phyloP scores from a whole-genome alignment of 768 basidiomycete species.

The Imleria badia region DNA sequence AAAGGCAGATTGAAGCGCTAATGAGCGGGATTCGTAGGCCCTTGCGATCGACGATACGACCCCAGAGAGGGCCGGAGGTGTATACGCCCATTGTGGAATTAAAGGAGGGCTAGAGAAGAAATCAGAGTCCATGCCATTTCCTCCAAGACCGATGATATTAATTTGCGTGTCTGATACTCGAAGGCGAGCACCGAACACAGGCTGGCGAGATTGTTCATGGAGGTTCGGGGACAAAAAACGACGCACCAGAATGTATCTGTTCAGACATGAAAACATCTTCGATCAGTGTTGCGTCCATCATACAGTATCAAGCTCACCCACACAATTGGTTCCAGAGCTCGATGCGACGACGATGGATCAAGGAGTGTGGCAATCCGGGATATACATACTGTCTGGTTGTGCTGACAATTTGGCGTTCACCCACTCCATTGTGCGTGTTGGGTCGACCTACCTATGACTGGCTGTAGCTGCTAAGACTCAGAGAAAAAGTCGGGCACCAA shows the following conservation, averaged over 20 bases:
- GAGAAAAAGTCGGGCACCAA: no score
- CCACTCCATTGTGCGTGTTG: conserved; percentile 7
- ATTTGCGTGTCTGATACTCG: conserved; percentile 76
- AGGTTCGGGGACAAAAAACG: background rate
- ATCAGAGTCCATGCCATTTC: conserved; percentile 53
- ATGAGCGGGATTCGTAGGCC: no score
- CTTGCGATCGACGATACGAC: conserved; percentile 75
- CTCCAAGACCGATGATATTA: conserved; percentile 78
- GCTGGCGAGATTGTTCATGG: conserved; percentile 41
- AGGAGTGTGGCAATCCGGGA: conserved; percentile 51
- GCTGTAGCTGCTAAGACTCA: no score
- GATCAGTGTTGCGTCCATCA: background rate
- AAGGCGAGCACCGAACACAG: conserved; percentile 77
- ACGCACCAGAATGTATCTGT: conserved; percentile 33
- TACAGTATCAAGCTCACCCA: conserved; percentile 37
- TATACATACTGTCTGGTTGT: conserved; percentile 23
- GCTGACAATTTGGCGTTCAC: conserved; percentile 11
- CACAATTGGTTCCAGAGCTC: conserved; percentile 74
- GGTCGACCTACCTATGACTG: background rate
- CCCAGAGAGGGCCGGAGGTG: conserved; percentile 73
- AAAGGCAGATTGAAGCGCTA: conserved; percentile 55
- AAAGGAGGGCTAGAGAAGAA: background rate
- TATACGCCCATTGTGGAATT: conserved; percentile 66
- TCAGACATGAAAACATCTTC: background rate
- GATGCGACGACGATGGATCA: conserved; percentile 59